phyloP scores from a whole-genome alignment of 768 basidiomycete genomes.

The Epithele typhae region DNA sequence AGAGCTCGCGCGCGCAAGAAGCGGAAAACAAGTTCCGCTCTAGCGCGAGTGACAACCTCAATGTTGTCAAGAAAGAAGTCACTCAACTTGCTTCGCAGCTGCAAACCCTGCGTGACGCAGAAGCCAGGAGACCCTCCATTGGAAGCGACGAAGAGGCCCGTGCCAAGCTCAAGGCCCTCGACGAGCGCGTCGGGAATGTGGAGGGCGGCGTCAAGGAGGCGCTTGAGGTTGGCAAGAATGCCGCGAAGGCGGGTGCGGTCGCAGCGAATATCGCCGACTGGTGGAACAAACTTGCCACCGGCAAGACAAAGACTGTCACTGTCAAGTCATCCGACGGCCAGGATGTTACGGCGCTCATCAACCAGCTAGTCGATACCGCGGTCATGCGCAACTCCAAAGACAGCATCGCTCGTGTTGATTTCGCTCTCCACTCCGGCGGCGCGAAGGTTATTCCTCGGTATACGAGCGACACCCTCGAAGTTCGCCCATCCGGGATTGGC shows the following conservation, averaged over 20 bases:
- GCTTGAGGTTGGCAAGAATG: constrained; percentile 57
- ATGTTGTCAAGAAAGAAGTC: constrained; percentile 51
- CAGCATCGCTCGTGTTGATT: constrained; percentile 76
- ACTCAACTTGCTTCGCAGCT: constrained; percentile 45
- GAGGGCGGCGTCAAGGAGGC: constrained; percentile 70
- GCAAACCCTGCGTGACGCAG: constrained; percentile 21
- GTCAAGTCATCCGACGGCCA: constrained; percentile 76
- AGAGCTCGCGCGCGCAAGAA: constrained; percentile 43
- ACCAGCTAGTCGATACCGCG: constrained; percentile 71
- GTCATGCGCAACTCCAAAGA: constrained; percentile 73
- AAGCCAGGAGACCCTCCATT: constrained; percentile 15
- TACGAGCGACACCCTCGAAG: constrained; percentile 75
- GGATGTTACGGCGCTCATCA: constrained; percentile 67
- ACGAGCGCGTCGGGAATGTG: constrained; percentile 56
- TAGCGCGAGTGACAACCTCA: constrained; percentile 39
- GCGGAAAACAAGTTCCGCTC: constrained; percentile 44
- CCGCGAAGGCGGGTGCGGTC: constrained; percentile 32
- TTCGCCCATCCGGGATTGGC: constrained; percentile 48
- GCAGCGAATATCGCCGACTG: constrained; percentile 46
- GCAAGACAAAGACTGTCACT: constrained; percentile 27
- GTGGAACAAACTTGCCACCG: constrained; percentile 65
- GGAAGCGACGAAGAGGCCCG: constrained; percentile 54
- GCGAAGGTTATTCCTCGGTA: constrained; percentile 76
- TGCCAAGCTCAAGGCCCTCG: constrained; percentile 48
- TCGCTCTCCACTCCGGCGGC: constrained; percentile 79